Evolutionary conservation across 805 yeast genomes (phyloP), one percentile per base, ranked within the genome.

Genomic region (Torulaspora gathmanii): DNA sequence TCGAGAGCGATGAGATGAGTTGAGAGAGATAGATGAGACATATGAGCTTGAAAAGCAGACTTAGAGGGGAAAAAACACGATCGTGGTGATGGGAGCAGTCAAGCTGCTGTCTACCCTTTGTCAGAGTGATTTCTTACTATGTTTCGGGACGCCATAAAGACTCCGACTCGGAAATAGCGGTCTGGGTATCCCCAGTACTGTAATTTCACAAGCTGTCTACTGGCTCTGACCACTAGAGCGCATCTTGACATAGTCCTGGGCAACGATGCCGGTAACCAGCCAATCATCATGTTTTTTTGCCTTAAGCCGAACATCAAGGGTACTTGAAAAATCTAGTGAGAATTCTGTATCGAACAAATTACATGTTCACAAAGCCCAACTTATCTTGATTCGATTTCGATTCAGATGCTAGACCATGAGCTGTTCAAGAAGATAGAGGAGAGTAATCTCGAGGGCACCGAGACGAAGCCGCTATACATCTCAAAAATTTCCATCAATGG

Each of bases 401-500:
- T 15, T 5, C 31, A 6, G 11, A 37, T 37, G 40, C 29, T 37
- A 10, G 40, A 27, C n/a, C 23, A 27, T 20, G 29, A 22, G n/a
- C 17, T 34, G 29, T 15, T 23, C 22, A 42, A 42, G 26, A 27
- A 42, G 23, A 6, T 35, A 28, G 47, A 43, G 29, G 33, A 43
- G 15, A 25, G 38, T 22, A 37, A 42, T 37, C 17, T 48, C 2
- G 35, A 35, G 13, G 49, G 44, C 35, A 42, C 54, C 4, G 45
- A 45, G 34, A 48, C 54, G 3, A 57, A 56, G 34, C 56, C 60
- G 2, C 33, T 57, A 6, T 56, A 49, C 41, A 38, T 57, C 27
- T 51, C 56, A n/a, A 47, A 53, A 13, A 44, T 57, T 5, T 28
- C 53, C 3, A 44, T 57, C 16, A 53, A 51, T 41, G 56, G 58